phyloP scores from a whole-genome alignment of 1,139 yeast genomes.

The Candida glucosophila region DNA sequence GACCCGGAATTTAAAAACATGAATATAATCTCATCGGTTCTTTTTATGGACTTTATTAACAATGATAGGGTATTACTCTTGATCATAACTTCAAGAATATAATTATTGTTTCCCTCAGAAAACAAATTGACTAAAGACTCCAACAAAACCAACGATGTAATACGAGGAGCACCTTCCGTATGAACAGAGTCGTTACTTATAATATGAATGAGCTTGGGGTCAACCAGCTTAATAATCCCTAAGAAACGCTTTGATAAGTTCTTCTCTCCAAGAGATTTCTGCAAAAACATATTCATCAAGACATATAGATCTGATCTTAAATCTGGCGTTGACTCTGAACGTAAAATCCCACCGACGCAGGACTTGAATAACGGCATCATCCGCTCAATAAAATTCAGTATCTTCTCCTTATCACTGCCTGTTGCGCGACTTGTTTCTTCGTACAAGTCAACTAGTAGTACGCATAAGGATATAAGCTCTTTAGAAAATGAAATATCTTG shows the following conservation, averaged over 20 bases:
- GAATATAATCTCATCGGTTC: constrained; percentile 56
- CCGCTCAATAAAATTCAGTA: constrained; percentile 28
- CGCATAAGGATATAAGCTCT: constrained; percentile 69
- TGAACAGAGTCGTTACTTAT: constrained; percentile 72
- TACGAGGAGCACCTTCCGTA: constrained; percentile 70
- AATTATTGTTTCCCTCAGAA: constrained; percentile 36
- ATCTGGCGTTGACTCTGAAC: constrained; percentile 58
- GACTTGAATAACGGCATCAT: constrained; percentile 65
- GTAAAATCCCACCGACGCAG: constrained; percentile 62
- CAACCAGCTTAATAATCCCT: constrained; percentile 48
- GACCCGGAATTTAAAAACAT: constrained; percentile 30
- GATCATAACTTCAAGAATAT: constrained; percentile 52
- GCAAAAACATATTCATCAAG: constrained; percentile 57
- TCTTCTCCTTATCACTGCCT: constrained; percentile 22
- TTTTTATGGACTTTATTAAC: constrained; percentile 56
- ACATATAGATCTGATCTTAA: constrained; percentile 76
- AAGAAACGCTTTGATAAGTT: constrained; percentile 38
- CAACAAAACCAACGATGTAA: constrained; percentile 67
- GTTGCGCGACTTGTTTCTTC: constrained; percentile 28
- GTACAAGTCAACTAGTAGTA: constrained; percentile 58
- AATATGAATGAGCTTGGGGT: constrained; percentile 52
- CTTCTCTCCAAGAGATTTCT: constrained; percentile 36
- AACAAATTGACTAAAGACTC: constrained; percentile 63
- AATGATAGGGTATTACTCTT: constrained; percentile 59
- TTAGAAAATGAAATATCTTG: constrained; percentile 61